These are phyloP conservation scores for Skeletonema grethae DNA, from an alignment of 108 stramenopile species.

Conservation along the genomic window DNA sequence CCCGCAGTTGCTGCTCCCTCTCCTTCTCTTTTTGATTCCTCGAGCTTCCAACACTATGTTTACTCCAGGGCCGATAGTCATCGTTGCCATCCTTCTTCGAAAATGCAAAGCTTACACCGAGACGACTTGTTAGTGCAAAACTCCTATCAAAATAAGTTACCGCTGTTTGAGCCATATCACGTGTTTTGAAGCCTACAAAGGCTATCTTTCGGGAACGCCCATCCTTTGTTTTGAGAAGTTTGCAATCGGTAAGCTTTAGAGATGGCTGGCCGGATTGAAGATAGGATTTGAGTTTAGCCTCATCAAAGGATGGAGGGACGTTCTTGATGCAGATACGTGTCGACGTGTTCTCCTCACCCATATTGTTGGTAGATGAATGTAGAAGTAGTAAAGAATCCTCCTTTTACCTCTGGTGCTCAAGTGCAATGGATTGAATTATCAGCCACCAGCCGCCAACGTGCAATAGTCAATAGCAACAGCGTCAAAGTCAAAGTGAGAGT, in stretches of 20 bases:
- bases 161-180: conserved; percentile 53
- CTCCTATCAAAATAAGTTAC: conserved; percentile 63
- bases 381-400: neutral
- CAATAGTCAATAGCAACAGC: no score
- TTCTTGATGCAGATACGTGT: conserved; percentile 88
- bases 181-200: conserved; percentile 80
- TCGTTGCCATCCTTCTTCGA: conserved; percentile 48
- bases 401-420: no score
- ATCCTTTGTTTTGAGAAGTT: conserved; percentile 66
- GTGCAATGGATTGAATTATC: no score
- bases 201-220: conserved; percentile 74
- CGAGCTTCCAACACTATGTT: conserved; percentile 56
- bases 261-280: conserved; percentile 32
- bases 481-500: no score
- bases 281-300: conserved; percentile 61
- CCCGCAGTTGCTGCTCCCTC: conserved; percentile 10
- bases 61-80: conserved; percentile 60
- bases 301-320: conserved; percentile 68
- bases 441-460: no score
- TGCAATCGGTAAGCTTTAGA: conserved; percentile 73
- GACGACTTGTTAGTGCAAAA: conserved; percentile 58
- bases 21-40: conserved; percentile 21
- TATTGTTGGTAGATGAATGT: neutral
- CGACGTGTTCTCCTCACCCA: conserved; percentile 14
- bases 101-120: conserved; percentile 72